Percentiles rank a stretch among this genome's conserved stretches.
Conservation (phyloP, 2,329 filamentous ascomycete species). For the Aspergillus felis region DNA sequence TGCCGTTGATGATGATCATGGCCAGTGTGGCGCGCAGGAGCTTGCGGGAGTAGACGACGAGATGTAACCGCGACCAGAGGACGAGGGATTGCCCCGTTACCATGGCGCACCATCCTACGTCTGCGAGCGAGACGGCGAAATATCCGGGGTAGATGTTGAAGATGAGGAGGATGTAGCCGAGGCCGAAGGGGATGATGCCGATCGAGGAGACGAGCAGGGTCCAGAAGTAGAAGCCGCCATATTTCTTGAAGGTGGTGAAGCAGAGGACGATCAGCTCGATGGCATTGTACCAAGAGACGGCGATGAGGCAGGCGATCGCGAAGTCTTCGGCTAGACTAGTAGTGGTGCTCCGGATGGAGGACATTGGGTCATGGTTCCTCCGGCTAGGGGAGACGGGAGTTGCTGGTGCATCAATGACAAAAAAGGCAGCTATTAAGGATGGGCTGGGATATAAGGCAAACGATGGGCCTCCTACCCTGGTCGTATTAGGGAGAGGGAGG, state of each 20-base stretch:
- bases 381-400: neutral
- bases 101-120: constrained; percentile 54
- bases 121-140: constrained; percentile 35
- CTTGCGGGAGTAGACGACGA: constrained; percentile 48
- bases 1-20: constrained; percentile 55
- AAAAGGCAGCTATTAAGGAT: neutral
- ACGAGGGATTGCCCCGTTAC: constrained; percentile 58
- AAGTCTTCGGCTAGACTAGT: neutral
- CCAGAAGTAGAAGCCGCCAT: constrained; percentile 49
- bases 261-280: constrained; percentile 46
- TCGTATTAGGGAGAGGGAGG: too few species aligned
- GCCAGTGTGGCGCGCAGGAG: constrained; percentile 47
- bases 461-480: neutral
- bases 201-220: constrained; percentile 41
- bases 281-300: constrained; percentile 29
- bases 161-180: constrained; percentile 28
- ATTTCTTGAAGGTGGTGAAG: constrained; percentile 46
- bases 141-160: constrained; percentile 22
- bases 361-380: neutral
- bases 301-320: constrained; percentile 25
- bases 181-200: constrained; percentile 42
- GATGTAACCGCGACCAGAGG: constrained; percentile 57
- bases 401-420: neutral
- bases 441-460: neutral
- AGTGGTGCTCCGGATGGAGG: too few species aligned